Evolutionary conservation across 345 rosid genomes (phyloP), one percentile per base, ranked within the genome.

Genomic region (Sapria himalayana): DNA sequence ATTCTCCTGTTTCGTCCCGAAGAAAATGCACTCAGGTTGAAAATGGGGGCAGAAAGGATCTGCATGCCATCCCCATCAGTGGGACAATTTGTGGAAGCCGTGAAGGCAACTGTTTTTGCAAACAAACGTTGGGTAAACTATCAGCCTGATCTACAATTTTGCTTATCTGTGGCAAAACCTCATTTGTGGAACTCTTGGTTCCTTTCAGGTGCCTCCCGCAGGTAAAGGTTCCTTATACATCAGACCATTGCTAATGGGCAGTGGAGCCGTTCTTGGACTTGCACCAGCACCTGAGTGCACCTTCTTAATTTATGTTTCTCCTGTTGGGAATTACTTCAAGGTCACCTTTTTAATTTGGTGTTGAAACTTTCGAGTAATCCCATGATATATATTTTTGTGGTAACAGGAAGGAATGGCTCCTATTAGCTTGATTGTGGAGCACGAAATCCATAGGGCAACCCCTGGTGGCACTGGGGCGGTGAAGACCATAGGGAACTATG

Each of bases 391-490:
- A 11, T 14, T 25, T 25, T 24, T 57, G 7, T 44, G 24, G 52
- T 69, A 37, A 34, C 74, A 86, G 98, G 93, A 86, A 69, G 94
- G 97, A 37, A 69, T 86, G 21, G 65, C 80, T 48, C 66, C 81
- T 14, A 73, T 77, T 25, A 46, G 65, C 51, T 65, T 77, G 59
- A 39, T 71, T 25, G 57, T 77, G 52, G 89, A 77, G 51, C 49
- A 64, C 40, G 74, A 77, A 46, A 41, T 77, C 48, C 81, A 77
- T 60, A 81, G 97, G 39, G 97, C 94, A 41, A 68, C 91, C 45
- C 97, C 97, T 61, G 94, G 97, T 53, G 97, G 92, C 43, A 86
- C 97, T 12, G 93, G 97, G 42, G 74, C 94, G 46, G 94, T 81
- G 38, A 86, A 86, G 60, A 76, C 85, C 29, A 86, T 86, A 4